Percentiles rank a stretch among this genome's conserved stretches.
phyloP scores from a whole-genome alignment of 2,329 filamentous ascomycete genomes.

The Claviceps maximensis region DNA sequence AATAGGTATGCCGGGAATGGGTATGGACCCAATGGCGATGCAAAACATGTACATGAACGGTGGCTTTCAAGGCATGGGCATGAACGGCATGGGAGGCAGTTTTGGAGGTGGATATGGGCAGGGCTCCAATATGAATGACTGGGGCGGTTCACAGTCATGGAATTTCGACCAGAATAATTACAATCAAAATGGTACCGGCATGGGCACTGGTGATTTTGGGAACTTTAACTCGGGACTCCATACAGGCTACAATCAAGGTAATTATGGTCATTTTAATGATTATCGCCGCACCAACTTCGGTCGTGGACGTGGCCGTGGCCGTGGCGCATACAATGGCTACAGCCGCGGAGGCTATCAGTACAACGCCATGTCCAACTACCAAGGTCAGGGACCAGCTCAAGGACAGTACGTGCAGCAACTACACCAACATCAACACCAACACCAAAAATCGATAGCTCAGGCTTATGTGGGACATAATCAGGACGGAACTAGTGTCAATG shows the following conservation, averaged over 20 bases:
- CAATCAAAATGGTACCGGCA: conserved; percentile 74
- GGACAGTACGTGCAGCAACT: conserved; percentile 18
- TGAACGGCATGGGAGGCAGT: conserved; percentile 59
- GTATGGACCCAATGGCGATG: conserved; percentile 70
- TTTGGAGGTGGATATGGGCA: conserved; percentile 48
- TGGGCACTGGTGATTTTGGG: conserved; percentile 70
- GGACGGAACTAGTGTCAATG: conserved; percentile 7
- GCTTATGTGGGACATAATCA: conserved; percentile 10
- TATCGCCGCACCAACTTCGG: conserved; percentile 58
- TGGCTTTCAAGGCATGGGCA: conserved; percentile 66
- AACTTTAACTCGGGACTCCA: conserved; percentile 64
- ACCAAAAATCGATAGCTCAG: conserved; percentile 5
- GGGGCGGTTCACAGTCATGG: conserved; percentile 72
- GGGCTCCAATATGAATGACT: conserved; percentile 65
- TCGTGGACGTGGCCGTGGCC: conserved; percentile 51
- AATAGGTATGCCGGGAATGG: conserved; percentile 66
- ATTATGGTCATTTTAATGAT: conserved; percentile 74
- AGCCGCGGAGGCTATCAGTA: conserved; percentile 38
- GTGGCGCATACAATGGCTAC: conserved; percentile 44
- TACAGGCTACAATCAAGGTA: conserved; percentile 71
- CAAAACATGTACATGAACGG: conserved; percentile 69
- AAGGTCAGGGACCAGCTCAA: conserved; percentile 20
- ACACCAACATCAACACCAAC: neutral
- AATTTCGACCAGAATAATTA: conserved; percentile 81
- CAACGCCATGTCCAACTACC: conserved; percentile 24